phyloP scores from a whole-genome alignment of 2,329 filamentous ascomycete species.

The Fonsecaea multimorphosa region DNA sequence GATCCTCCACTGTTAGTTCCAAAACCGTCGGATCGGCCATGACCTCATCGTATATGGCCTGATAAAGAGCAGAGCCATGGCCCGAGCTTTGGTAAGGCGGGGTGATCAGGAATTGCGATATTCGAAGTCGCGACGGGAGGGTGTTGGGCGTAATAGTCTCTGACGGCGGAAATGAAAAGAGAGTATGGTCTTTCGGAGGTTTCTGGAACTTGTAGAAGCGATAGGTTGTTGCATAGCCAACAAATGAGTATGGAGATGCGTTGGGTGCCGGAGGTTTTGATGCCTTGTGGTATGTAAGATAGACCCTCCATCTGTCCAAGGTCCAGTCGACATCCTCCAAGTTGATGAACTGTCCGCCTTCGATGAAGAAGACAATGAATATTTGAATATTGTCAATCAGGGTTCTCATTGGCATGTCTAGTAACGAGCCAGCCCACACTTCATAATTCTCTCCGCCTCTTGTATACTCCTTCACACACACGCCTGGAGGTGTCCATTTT shows the following conservation, averaged over 20 bases:
- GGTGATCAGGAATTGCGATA: slow-evolving; percentile 92
- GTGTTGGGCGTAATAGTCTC: slow-evolving; percentile 58
- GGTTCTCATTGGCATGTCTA: slow-evolving; percentile 70
- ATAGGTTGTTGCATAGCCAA: slow-evolving; percentile 90
- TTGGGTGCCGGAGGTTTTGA: slow-evolving; percentile 49
- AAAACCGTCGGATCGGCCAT: slow-evolving; percentile 70
- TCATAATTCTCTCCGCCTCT: slow-evolving; percentile 72
- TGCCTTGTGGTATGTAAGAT: slow-evolving; percentile 74
- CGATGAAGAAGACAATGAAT: slow-evolving; percentile 84
- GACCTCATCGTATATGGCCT: slow-evolving; percentile 74
- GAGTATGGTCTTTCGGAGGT: slow-evolving; percentile 44
- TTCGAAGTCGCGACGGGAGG: slow-evolving; percentile 77
- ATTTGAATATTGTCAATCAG: slow-evolving; percentile 83
- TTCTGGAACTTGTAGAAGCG: slow-evolving; percentile 70
- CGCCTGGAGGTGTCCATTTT: slow-evolving; percentile 75
- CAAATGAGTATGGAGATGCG: slow-evolving; percentile 74
- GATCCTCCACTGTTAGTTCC: slow-evolving; percentile 93
- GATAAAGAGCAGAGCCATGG: slow-evolving; percentile 81
- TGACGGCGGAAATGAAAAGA: slow-evolving; percentile 51
- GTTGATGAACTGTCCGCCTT: slow-evolving; percentile 81
- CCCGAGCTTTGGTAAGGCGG: slow-evolving; percentile 84
- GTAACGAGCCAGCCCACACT: slow-evolving; percentile 80
- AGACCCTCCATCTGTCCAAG: slow-evolving; percentile 86
- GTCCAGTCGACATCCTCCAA: slow-evolving; percentile 75
- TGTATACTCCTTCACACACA: slow-evolving; percentile 69